Conservation (phyloP, 306 rosid species). For the Cucurbita argyrosperma region DNA sequence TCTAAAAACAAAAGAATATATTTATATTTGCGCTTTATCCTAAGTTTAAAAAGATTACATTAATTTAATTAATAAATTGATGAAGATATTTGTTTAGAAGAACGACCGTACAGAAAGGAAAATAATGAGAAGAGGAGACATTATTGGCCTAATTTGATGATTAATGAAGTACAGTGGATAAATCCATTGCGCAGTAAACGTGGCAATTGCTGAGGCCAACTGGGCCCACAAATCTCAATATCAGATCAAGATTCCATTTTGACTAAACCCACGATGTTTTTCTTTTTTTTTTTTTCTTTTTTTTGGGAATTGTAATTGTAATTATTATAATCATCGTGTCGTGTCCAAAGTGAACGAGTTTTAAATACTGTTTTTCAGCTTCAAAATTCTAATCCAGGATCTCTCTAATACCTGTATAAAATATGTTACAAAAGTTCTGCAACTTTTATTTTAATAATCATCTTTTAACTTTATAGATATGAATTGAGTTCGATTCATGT, state of each 20-base stretch:
- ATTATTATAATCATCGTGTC: slow-evolving; percentile 6
- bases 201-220: not conserved
- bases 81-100: not conserved
- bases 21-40: not conserved
- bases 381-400: not conserved
- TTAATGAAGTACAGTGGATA: not conserved
- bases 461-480: too few species aligned
- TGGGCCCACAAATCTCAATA: not conserved
- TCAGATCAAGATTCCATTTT: slow-evolving; percentile 5
- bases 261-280: not conserved
- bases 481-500: too few species aligned
- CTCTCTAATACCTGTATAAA: too few species aligned
- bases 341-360: not conserved
- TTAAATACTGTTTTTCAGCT: not conserved
- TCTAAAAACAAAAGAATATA: not conserved
- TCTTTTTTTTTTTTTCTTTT: not conserved
- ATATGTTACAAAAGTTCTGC: too few species aligned
- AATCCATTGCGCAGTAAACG: not conserved
- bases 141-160: not conserved
- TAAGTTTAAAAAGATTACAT: not conserved
- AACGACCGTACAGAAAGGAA: not conserved
- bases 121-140: not conserved
- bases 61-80: too few species aligned
- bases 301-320: not conserved
- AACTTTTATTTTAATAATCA: too few species aligned